Conservation (phyloP, 148 eudicot species). For the Amaranthus cruentus region DNA sequence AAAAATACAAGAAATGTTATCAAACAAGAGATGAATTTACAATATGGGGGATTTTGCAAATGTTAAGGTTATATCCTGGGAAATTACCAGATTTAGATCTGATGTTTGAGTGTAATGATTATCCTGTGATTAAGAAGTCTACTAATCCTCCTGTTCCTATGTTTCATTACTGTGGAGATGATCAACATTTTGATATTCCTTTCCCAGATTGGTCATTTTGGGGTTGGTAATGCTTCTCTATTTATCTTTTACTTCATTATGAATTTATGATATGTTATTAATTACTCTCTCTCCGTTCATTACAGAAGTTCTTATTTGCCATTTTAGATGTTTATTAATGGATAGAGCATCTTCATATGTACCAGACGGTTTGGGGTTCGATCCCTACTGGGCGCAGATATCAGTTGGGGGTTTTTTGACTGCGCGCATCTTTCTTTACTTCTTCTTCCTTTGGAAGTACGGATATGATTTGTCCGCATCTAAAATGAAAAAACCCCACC, state of each 20-base stretch:
- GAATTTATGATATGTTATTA: background rate
- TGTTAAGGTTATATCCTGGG: constrained; percentile 44
- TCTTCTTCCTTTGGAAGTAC: too few species aligned
- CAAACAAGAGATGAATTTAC: constrained; percentile 52
- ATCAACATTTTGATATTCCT: constrained; percentile 34
- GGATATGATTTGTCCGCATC: too few species aligned
- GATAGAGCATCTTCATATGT: too few species aligned
- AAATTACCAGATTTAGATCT: constrained; percentile 48
- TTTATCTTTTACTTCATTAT: background rate
- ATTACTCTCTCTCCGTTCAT: background rate
- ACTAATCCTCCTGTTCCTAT: constrained; percentile 24
- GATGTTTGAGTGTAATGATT: constrained; percentile 39
- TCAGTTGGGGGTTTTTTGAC: too few species aligned
- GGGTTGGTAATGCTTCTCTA: constrained; percentile 44
- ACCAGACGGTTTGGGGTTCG: too few species aligned
- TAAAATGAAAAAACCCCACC: too few species aligned
- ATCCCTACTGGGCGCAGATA: too few species aligned
- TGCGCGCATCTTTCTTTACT: too few species aligned
- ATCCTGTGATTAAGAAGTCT: constrained; percentile 28
- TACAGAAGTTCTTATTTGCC: too few species aligned
- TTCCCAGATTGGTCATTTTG: constrained; percentile 65
- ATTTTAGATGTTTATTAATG: too few species aligned
- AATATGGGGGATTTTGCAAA: constrained; percentile 49
- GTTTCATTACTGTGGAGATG: constrained; percentile 55
- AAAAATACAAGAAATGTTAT: constrained; percentile 29